Base-by-base conservation (phyloP, 176 grass and related monocot genomes). In the Typha latifolia region DNA sequence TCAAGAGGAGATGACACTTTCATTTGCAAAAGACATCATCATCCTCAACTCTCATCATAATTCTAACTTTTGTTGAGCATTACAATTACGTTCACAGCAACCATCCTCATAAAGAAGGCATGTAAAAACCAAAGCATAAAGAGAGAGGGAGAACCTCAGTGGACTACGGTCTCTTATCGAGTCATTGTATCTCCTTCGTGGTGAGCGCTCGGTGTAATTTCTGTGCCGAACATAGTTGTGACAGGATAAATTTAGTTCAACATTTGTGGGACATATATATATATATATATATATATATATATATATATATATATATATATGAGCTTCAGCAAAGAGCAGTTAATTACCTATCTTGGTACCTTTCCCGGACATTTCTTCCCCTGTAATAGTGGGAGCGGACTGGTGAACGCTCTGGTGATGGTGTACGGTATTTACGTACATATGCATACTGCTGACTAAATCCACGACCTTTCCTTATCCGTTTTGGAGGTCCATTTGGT, bases 391-490 rank as follows among this genome's bases (percentile, higher is more conserved):
- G 52, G 51, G 75, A 48, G 6, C 84, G 78, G 53, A 87, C 29
- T 62, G 72, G 75, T 21, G 81, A 69, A 29, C 72, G 81, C 72
- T 91, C 89, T 32, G 89, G 84, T 67, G 89, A 91, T 61, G 89
- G 89, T 16, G 89, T 87, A 62, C 84, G 67, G 62, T 91, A 91
- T 64, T 61, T 80, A 31, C 89, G 81, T 68, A 82, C 81, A 84
- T 62, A 91, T 43, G 81, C 72, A 77, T 87, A 91, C 62, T 87
- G 47, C 10, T 84, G 72, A 9, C 81, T 91, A 74, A 91, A 91
- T 74, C 89, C 89, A 49, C 89, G 84, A 32, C 89, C 89, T 73
- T 91, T 91, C 72, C 89, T 82, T 77, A 91, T 62, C 16, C 89
- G 78, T 57, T 89, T 79, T 68, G 71, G 67, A 14, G 76, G 74